Evolutionary conservation across 768 basidiomycete genomes (phyloP), one percentile per base, ranked within the genome.

Genomic region (Phylloporus sp.): DNA sequence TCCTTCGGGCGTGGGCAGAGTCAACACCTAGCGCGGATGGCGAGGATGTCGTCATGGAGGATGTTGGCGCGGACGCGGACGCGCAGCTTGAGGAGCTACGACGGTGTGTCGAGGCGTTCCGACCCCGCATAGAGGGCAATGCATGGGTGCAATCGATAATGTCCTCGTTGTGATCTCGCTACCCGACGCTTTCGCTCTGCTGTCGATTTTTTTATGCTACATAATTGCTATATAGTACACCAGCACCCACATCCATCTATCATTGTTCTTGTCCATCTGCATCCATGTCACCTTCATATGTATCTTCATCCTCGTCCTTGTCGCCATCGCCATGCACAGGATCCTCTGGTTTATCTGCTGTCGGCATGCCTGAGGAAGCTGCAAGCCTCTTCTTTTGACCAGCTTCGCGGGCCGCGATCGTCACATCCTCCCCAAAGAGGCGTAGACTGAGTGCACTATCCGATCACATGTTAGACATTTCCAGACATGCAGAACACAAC

Each of bases 391-490:
- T 59, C 52, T 63, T 66, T 38, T 62, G 60, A 9, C 59, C 52
- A 1, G 65, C 64, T 35, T 76, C 68, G 15, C 71, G 63, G 3
- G 72, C 76, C 15, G 70, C 71, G 4, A 66, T 64, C 3, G 86
- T 87, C 38, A 93, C 72, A 58, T 96, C 92, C 38, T 79, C 75
- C 2, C 84, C 86, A 58, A 88, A 98, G 9, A 94, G 71, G 3
- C 93, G 83, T 38, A 92, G 69, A 48, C 90, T 92, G 50, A 98
- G 70, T 2, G 91, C 92, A 59, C 94, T 97, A 50, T 4, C 27
- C 47, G 42, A 11, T 31, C 38, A 32, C 42, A 29, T 43, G 23
- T 49, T 27, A 41, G 33, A 17, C 11, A 10, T 35, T 29, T 5
- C 9, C 2, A 26, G 5, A 9, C 28, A 9, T 26, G 3, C 5